A percentile compares a stretch with the other conserved stretches of the same genome.
phyloP scores from a whole-genome alignment of 2,329 filamentous ascomycete genomes.

The Trichoderma sp. region DNA sequence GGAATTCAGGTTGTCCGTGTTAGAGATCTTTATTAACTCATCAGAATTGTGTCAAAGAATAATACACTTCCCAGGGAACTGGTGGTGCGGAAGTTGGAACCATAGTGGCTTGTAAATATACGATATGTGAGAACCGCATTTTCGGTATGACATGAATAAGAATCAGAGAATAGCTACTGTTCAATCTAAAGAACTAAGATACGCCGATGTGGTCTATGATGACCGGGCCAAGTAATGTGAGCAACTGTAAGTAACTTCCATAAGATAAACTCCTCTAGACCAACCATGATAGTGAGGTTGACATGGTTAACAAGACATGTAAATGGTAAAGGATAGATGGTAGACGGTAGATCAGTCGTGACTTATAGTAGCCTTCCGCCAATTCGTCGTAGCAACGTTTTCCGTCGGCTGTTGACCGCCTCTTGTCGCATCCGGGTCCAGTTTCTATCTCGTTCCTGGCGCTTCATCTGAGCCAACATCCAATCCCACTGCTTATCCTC shows the following conservation, averaged over 20 bases:
- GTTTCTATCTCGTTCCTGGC: slow-evolving; percentile 52
- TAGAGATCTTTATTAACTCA: background rate
- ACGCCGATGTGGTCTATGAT: background rate
- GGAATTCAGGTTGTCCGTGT: background rate
- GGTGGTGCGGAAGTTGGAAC: background rate
- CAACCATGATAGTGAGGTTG: background rate
- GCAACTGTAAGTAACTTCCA: background rate
- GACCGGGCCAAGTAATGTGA: background rate
- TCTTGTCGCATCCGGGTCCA: slow-evolving; percentile 47
- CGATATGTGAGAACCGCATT: background rate
- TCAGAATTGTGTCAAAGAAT: background rate
- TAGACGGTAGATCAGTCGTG: background rate
- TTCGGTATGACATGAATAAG: background rate
- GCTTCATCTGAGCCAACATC: slow-evolving; percentile 55
- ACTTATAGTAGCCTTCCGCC: slow-evolving; percentile 33
- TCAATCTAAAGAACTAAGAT: background rate
- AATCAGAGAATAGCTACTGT: background rate
- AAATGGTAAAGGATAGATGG: background rate
- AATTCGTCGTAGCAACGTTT: slow-evolving; percentile 45
- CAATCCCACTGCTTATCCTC: slow-evolving; percentile 64
- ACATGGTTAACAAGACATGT: background rate
- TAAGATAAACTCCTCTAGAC: background rate
- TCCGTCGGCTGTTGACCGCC: slow-evolving; percentile 37
- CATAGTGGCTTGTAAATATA: background rate
- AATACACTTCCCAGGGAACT: background rate